Evolutionary conservation across 1,284 basidiomycete genomes (phyloP).

Genomic region (Gastroboletus turbinatus): DNA sequence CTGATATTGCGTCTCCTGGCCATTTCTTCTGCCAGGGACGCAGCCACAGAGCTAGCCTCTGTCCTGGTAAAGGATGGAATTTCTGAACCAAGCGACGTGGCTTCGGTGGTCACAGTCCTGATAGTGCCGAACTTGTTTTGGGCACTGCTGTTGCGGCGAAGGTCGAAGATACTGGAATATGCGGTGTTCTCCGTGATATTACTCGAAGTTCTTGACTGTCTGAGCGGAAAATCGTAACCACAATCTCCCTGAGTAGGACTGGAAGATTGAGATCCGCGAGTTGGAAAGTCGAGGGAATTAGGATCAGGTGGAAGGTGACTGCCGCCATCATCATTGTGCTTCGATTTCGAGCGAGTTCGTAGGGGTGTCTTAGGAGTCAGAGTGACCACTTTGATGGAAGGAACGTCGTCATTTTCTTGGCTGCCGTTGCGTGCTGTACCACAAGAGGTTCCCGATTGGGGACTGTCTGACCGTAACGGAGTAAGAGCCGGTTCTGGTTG

Average conservation of each 20-base stretch:
- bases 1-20: slow-evolving; percentile 38
- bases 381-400: slow-evolving; percentile 33
- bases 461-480: slow-evolving; percentile 54
- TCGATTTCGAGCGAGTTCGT: slow-evolving; percentile 38
- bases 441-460: slow-evolving; percentile 36
- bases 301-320: slow-evolving; percentile 30
- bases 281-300: slow-evolving; percentile 32
- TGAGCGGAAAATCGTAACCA: slow-evolving; percentile 41
- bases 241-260: slow-evolving; percentile 31
- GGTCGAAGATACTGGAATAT: slow-evolving; percentile 65
- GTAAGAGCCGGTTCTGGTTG: slow-evolving; percentile 52
- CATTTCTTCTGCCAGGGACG: slow-evolving; percentile 45
- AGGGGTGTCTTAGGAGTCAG: slow-evolving; percentile 58
- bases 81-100: slow-evolving; percentile 60
- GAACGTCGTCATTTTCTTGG: slow-evolving; percentile 35
- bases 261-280: slow-evolving; percentile 24
- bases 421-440: slow-evolving; percentile 33
- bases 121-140: slow-evolving; percentile 73
- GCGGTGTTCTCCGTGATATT: slow-evolving; percentile 54
- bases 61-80: slow-evolving; percentile 60
- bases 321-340: slow-evolving; percentile 28
- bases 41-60: slow-evolving; percentile 55
- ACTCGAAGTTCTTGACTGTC: slow-evolving; percentile 53
- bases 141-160: slow-evolving; percentile 42
- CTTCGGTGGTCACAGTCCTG: slow-evolving; percentile 72